Evolutionary conservation across 345 rosid species (phyloP), one percentile per base, ranked within the genome.

Genomic region (Arabidopsis suecica): DNA sequence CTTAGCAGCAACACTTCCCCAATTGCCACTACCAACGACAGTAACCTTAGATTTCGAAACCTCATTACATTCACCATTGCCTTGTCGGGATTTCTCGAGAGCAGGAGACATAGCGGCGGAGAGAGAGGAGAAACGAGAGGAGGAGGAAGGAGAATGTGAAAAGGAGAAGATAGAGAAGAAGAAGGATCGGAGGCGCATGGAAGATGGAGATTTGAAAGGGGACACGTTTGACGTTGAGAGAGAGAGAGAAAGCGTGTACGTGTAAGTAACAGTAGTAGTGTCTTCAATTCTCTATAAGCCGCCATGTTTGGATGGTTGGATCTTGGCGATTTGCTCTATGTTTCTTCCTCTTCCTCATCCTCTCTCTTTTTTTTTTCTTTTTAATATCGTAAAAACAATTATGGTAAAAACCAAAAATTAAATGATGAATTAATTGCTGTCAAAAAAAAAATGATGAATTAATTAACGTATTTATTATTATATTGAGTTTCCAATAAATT

Each of bases 1-100:
- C 80, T 89, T 95, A 71, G 98, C 88, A 69, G 98, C 99, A 33
- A 92, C 98, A 68, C 97, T 95, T 23, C 99, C 98, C 99, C 98
- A 95, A 78, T 90, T 92, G 28, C 99, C 99, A 81, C 99, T 92
- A 0, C 99, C 99, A 6, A 95, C 88, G 51, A 92, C 84, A 11
- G 98, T 89, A 75, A 95, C 96, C 72, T 77, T 88, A 22, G 89
- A 88, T 80, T 82, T 72, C 81, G 6, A 67, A 49, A 18, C 67
- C 1, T 30, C 65, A 51, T 37, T 74, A 14, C 56, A 6, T 18
- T 22, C 28, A 0, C 23, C 71, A 34, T 63, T 61, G 50, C 51
- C 65, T 22, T 49, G 54, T 40, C 28, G 56, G 9, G 50, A 51
- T 32, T 77, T 73, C 50, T 80, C 85, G 33, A 65, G 74, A 34